phyloP scores from a whole-genome alignment of 768 basidiomycete species.

The Leccinum boreale region DNA sequence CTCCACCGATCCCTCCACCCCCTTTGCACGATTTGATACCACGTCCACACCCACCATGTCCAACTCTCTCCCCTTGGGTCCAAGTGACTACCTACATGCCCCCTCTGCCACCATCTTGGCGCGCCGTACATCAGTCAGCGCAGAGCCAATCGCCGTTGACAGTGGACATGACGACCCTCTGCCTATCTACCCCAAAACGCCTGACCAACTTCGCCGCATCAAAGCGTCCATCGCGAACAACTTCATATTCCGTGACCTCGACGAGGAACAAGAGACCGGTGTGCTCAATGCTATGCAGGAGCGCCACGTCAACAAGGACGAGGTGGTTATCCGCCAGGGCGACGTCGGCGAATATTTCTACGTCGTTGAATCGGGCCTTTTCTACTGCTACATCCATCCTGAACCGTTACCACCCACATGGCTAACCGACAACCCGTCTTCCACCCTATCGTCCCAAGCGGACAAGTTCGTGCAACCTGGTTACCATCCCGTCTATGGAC shows the following conservation, averaged over 20 bases:
- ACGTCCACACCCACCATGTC: constrained; percentile 43
- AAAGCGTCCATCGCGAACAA: constrained; percentile 82
- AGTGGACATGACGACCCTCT: constrained; percentile 61
- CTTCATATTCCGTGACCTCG: constrained; percentile 94
- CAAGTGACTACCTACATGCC: constrained; percentile 68
- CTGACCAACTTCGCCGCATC: constrained; percentile 85
- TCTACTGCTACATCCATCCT: constrained; percentile 78
- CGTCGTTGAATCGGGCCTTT: constrained; percentile 85
- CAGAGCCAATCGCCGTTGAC: constrained; percentile 90
- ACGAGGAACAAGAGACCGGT: constrained; percentile 92
- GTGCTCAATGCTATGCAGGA: constrained; percentile 97
- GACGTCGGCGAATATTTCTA: constrained; percentile 98
- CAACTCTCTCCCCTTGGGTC: constrained; percentile 37
- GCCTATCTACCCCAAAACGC: constrained; percentile 74
- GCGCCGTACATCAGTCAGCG: constrained; percentile 90
- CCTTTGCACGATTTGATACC: constrained; percentile 53
- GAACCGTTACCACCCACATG: constrained; percentile 63
- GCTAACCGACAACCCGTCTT: constrained; percentile 42
- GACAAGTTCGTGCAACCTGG: constrained; percentile 62
- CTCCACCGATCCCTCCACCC: constrained; percentile 39
- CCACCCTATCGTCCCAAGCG: constrained; percentile 35
- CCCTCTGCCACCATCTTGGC: constrained; percentile 79
- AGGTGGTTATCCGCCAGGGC: constrained; percentile 95
- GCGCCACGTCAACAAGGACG: constrained; percentile 60
- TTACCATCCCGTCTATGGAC: constrained; percentile 70